Percentiles rank a stretch among this genome's conserved stretches.
Conservation (phyloP, 1,284 basidiomycete genomes). For the Pholiota adiposa region DNA sequence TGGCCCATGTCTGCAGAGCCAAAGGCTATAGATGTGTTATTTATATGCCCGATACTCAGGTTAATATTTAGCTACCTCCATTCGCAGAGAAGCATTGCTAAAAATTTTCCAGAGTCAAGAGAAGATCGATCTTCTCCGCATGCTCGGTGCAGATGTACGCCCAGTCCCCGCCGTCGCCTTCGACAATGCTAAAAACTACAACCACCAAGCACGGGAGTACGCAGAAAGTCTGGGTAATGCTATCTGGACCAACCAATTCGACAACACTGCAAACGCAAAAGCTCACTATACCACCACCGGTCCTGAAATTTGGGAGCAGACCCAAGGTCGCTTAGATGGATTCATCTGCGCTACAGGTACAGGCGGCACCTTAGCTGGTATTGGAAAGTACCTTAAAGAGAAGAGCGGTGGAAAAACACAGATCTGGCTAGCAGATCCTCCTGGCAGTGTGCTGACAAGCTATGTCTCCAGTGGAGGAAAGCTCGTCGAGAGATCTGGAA, state of each 20-base stretch:
- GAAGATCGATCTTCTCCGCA: constrained; percentile 95
- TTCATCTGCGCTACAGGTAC: constrained; percentile 96
- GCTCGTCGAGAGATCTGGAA: constrained; percentile 80
- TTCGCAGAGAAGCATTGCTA: not conserved
- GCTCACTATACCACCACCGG: constrained; percentile 93
- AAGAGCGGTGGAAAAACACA: constrained; percentile 83
- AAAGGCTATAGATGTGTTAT: constrained; percentile 98
- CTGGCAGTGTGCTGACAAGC: constrained; percentile 90
- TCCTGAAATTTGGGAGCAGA: constrained; percentile 97
- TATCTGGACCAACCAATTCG: constrained; percentile 99
- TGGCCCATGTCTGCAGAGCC: constrained; percentile 93
- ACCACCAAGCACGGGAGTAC: constrained; percentile 94
- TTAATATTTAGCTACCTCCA: constrained; percentile 30
- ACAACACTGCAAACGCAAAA: constrained; percentile 89
- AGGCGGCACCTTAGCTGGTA: constrained; percentile 93
- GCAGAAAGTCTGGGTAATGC: constrained; percentile 87
- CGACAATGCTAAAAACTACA: constrained; percentile 97
- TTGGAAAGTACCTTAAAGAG: constrained; percentile 86
- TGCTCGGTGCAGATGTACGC: constrained; percentile 96
- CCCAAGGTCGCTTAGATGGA: constrained; percentile 78
- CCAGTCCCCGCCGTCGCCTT: constrained; percentile 97
- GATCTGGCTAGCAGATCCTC: constrained; percentile 95
- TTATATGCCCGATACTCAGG: constrained; percentile 98
- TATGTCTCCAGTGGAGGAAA: constrained; percentile 85
- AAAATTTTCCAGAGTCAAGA: constrained; percentile 80